phyloP scores from a whole-genome alignment of 306 rosid species.

The Dalbergia cultrata region DNA sequence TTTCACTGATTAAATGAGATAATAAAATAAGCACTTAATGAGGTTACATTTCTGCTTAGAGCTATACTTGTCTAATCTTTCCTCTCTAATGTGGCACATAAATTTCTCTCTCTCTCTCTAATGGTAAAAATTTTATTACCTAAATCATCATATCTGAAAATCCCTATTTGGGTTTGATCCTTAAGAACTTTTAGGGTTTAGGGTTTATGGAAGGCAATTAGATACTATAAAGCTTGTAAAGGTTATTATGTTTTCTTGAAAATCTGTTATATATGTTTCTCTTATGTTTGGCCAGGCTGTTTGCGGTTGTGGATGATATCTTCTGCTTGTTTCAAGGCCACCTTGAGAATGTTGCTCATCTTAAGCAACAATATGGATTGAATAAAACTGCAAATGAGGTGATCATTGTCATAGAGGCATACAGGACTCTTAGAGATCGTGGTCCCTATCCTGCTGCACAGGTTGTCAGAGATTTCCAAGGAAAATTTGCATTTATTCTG shows the following conservation, averaged over 20 bases:
- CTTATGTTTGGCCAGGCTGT: conserved; percentile 63
- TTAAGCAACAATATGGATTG: conserved; percentile 97
- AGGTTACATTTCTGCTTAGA: conserved; percentile 19
- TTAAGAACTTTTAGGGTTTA: too few relatives aligned
- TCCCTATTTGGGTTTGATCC: conserved; percentile 6
- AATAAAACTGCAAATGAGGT: conserved; percentile 88
- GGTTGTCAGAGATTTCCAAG: conserved; percentile 95
- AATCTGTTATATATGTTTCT: neutral
- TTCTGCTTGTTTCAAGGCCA: conserved; percentile 99
- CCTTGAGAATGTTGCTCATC: conserved; percentile 80
- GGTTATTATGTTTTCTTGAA: conserved; percentile 17
- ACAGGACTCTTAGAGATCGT: conserved; percentile 91
- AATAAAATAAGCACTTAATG: neutral
- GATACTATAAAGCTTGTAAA: conserved; percentile 13
- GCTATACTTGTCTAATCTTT: conserved; percentile 19
- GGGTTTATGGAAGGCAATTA: conserved; percentile 23
- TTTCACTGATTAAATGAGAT: neutral
- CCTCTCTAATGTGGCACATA: conserved; percentile 19
- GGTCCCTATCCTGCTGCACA: conserved; percentile 97
- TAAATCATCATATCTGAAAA: conserved; percentile 8
- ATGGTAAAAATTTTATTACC: neutral
- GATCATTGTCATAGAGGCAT: conserved; percentile 88
- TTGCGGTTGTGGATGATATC: conserved; percentile 97
- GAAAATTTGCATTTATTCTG: conserved; percentile 86
- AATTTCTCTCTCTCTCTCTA: neutral